Base-by-base conservation (phyloP, 805 yeast species). In the Hemisphaericaspora nanyangensis region DNA sequence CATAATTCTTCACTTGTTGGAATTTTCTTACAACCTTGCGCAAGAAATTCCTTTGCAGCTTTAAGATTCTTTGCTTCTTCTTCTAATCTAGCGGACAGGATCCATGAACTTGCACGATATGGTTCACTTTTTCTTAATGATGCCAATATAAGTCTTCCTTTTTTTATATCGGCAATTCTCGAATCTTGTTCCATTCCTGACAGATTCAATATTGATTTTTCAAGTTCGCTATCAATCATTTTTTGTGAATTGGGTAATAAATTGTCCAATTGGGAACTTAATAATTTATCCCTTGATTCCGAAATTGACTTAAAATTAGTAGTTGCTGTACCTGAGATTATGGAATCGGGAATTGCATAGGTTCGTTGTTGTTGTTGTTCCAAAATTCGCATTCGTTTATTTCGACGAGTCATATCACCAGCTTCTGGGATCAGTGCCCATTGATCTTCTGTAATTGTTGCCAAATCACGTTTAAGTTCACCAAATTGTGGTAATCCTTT, bases 341-440 rank as follows among this genome's bases (percentile, higher is more conserved):
- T 58, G 1, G 78, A 55, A 56, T 91, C 97, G 0, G 96, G 93
- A 2, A 85, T 85, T 7, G 95, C 88, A 55, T 88, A 91, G 30
- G 76, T 77, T 43, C 96, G 65, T 46, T 81, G 80, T 42, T 77
- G 76, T 48, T 68, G 72, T 51, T 81, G 83, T 34, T 76, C 74
- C 38, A 79, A 70, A 31, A 79, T 58, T 38, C 96, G 65, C 35
- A 74, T 65, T 40, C 98, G 64, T 49, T 89, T 87, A 59, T 88
- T 88, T 41, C 78, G 69, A 51, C 80, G 74, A 0, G 99, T 93
- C 51, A 86, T 66, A 58, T 91, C 98, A 1, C 88, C 85, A 1
- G 87, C 93, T 46, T 88, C 96, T 0, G 98, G 98, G 3, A 91
- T 54, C 44, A 68, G 72, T 4, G 74, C 70, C 99, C 99, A 91